Evolutionary conservation across 129 eudicot genomes (phyloP).

Genomic region (Dittrichia graveolens): DNA sequence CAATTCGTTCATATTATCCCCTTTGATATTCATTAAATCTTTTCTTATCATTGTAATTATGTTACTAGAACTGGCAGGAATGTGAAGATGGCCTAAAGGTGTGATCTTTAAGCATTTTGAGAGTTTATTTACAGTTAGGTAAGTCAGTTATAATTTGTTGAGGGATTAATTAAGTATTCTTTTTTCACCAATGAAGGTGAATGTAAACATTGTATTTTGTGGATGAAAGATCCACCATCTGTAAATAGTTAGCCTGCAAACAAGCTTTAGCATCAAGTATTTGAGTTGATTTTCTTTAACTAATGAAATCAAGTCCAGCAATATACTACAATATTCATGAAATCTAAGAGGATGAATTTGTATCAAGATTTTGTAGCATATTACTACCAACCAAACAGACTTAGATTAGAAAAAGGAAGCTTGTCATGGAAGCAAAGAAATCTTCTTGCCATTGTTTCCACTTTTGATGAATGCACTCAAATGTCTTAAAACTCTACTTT

Average conservation of each 20-base stretch:
- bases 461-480: too few relatives aligned
- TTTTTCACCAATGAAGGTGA: slow-evolving; percentile 31
- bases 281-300: background rate
- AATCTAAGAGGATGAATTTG: too few relatives aligned
- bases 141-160: slow-evolving; percentile 33
- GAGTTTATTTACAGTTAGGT: slow-evolving; percentile 30
- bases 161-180: slow-evolving; percentile 24
- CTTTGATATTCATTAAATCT: slow-evolving; percentile 10
- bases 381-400: too few relatives aligned
- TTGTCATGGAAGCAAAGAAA: too few relatives aligned
- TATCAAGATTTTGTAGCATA: too few relatives aligned
- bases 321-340: too few relatives aligned
- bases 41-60: slow-evolving; percentile 28
- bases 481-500: too few relatives aligned
- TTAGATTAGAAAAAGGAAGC: too few relatives aligned
- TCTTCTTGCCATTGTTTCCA: too few relatives aligned
- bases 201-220: slow-evolving; percentile 31
- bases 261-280: background rate
- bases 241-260: slow-evolving; percentile 36
- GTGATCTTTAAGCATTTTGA: slow-evolving; percentile 25
- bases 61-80: slow-evolving; percentile 36
- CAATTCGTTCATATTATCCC: slow-evolving; percentile 27
- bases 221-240: slow-evolving; percentile 27
- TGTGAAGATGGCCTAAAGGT: slow-evolving; percentile 18
- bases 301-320: too few relatives aligned